Evolutionary conservation across 2,329 filamentous ascomycete species (phyloP), one percentile per base, ranked within the genome.

Genomic region (Cladosporium oxysporum): DNA sequence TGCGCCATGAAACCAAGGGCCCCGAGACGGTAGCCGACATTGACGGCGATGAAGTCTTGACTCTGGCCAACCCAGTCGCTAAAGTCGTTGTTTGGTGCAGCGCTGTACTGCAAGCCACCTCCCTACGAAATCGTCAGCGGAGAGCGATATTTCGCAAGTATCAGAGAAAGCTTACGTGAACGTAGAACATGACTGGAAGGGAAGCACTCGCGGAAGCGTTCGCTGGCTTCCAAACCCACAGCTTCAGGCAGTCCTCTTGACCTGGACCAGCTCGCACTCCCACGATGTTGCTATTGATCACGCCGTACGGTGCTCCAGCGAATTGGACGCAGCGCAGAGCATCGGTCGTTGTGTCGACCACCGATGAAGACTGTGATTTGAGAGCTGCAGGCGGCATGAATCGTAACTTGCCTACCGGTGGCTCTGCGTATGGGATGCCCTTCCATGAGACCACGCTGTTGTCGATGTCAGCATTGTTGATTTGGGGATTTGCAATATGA

Each of bases 1-100:
- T 83, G 87, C 26, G 86, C 85, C 41, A 91, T 76, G 77, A 93
- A 92, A 0, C 90, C 90, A 68, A 92, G 78, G 8, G 86, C 84
- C 2, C 88, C 88, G 64, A 91, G 82, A 4, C 89, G 83, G 74
- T 90, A 86, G 77, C 85, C 86, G 75, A 88, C 83, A 74, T 81
- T 84, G 64, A 90, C 80, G 26, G 81, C 84, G 47, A 90, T 77
- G 69, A 89, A 63, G 16, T 55, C 50, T 26, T 63, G 60, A 26
- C 60, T 63, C 47, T 63, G 60, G 23, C 60, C 49, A 10, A 63
- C 60, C 60, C 60, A 63, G 26, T 63, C 60, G 26, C 60, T 63
- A 50, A 63, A 63, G n/a, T 63, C 60, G 60, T 63, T 63, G 60
- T 63, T 63, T 7, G 60, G 50, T 2, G 60, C 60, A 10, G 60